Base-by-base conservation (phyloP, 176 grass and related monocot genomes). In the Paspalum notatum region DNA sequence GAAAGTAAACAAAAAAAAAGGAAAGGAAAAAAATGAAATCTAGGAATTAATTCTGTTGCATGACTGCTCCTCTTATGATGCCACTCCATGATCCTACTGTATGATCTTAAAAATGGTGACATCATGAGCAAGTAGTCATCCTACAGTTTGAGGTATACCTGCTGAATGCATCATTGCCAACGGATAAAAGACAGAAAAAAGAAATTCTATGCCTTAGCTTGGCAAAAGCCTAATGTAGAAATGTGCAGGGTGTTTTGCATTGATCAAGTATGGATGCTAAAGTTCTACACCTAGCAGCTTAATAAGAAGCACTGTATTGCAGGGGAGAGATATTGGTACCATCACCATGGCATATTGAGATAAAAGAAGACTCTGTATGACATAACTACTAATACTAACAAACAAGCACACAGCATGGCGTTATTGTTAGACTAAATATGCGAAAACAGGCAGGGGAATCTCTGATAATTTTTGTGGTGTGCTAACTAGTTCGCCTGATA, bases 191-290 rank as follows among this genome's bases (percentile, higher is more conserved):
- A 55, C 38, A 57, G 1, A 26, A 77, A 6, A 43, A 49, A n/a
- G 3, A 12, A 56, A 26, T 24, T 8, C 2, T 50, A 22, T 26
- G 41, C 14, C 40, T 65, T 27, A 50, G 77, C 41, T 65, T 51
- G 49, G 26, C 9, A 83, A 48, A 51, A 77, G 39, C 17, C 9
- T 46, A 52, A 26, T 43, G 25, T 80, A 51, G 6, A 39, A 52
- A 26, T 43, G 25, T 80, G 43, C 3, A 21, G 15, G 52, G 32
- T 53, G 16, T 57, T 71, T 42, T 83, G 27, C 4, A 49, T 22
- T 45, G 72, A 46, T 80, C 52, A 82, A 53, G 55, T 71, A 43
- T 44, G 43, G 22, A 50, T 53, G 43, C 24, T 64, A 79, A 72
- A 39, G 7, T 8, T 13, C 37, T 2, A 13, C 46, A 7, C 12